Conservation (phyloP, 2,329 filamentous ascomycete genomes). For the Didymella keratinophila region DNA sequence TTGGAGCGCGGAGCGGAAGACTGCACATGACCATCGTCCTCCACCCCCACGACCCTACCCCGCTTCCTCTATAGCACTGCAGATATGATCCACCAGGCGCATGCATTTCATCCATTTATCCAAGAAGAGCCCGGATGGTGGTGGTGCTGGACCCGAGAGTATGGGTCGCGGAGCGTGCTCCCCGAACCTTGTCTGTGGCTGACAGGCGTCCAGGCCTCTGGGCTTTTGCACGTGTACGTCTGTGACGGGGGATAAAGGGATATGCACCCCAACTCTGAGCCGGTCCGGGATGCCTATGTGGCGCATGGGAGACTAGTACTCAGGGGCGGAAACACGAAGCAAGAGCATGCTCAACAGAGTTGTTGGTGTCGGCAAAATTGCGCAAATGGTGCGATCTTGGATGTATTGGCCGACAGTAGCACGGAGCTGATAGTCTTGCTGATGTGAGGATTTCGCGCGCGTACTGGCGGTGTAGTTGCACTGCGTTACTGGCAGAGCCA, state of each 20-base stretch:
- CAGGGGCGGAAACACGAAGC: conserved; percentile 8
- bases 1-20: conserved; percentile 18
- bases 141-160: conserved; percentile 29
- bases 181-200: conserved; percentile 29
- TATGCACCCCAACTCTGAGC: conserved; percentile 7
- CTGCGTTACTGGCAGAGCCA: conserved; percentile 17
- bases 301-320: conserved; percentile 2
- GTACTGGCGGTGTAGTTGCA: conserved; percentile 15
- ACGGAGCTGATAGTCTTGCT: conserved; percentile 20
- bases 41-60: conserved; percentile 19
- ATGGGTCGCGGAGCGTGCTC: conserved; percentile 35
- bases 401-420: conserved; percentile 14
- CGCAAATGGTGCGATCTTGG: conserved; percentile 17
- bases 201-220: conserved; percentile 21
- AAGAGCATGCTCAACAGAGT: conserved; percentile 13
- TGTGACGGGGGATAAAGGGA: conserved; percentile 13
- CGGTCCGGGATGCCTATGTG: conserved; percentile 19
- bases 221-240: conserved; percentile 29
- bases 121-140: conserved; percentile 26
- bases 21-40: conserved; percentile 8
- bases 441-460: conserved; percentile 29
- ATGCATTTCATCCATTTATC: conserved; percentile 20
- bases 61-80: conserved; percentile 18
- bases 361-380: conserved; percentile 14
- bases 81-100: conserved; percentile 18